phyloP scores from a whole-genome alignment of 495 filamentous ascomycete species.

The Talaromyces adpressus region DNA sequence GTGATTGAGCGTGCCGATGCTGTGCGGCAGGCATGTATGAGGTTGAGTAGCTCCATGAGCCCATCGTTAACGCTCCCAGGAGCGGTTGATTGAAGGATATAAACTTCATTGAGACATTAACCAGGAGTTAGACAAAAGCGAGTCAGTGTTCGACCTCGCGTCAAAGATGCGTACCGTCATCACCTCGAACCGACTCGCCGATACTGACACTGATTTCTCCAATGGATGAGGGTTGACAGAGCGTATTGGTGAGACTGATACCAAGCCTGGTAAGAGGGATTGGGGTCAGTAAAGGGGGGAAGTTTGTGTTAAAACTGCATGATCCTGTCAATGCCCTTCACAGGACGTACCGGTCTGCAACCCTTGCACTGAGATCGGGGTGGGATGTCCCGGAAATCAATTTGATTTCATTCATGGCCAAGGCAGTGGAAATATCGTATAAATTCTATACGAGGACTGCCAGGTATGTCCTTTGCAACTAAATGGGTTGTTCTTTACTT shows the following conservation, averaged over 20 bases:
- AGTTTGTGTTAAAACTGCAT: not conserved
- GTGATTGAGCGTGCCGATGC: constrained; percentile 76
- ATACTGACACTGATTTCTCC: constrained; percentile 82
- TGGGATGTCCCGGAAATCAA: constrained; percentile 2
- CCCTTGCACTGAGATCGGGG: constrained; percentile 4
- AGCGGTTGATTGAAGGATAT: constrained; percentile 69
- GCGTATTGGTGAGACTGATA: constrained; percentile 70
- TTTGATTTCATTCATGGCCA: not conserved
- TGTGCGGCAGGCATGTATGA: constrained; percentile 79
- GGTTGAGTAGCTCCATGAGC: constrained; percentile 80
- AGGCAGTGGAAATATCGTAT: not conserved
- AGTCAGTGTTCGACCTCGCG: not conserved
- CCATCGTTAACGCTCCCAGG: constrained; percentile 75
- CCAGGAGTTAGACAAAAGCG: not conserved
- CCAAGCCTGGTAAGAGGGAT: constrained; percentile 48
- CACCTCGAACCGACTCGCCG: constrained; percentile 77
- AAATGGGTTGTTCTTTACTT: not conserved
- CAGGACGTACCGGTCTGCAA: constrained; percentile 5
- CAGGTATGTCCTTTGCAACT: not conserved
- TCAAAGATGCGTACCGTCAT: constrained; percentile 51
- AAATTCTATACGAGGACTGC: not conserved
- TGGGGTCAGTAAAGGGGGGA: not conserved
- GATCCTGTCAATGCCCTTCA: not conserved
- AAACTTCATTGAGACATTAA: constrained; percentile 40
- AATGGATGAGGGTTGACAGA: constrained; percentile 80